Base-by-base conservation (phyloP, 148 eudicot species). In the Cornus controversa region DNA sequence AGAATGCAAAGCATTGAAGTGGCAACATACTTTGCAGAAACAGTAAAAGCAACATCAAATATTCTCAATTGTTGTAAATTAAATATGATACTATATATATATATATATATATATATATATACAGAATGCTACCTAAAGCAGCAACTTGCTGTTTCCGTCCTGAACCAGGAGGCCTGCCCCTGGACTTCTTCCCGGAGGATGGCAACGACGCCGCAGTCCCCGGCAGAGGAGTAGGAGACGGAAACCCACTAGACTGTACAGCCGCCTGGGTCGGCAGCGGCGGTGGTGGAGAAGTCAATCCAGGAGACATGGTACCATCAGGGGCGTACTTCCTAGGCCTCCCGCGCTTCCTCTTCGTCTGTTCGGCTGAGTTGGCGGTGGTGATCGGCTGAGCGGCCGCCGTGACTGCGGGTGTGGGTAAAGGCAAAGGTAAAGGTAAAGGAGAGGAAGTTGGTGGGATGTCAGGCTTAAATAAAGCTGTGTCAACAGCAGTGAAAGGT, bases 91-190 rank as follows among this genome's bases (percentile, higher is more conserved):
- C 10, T 14, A 66, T 16, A 26, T 37, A 24, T 2, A 60, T 60
- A 18, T 0, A 54, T 16, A 54, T 54, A 8, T 16, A 54, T 14
- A 54, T 54, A 54, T 50, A 36, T 27, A 40, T 6, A 65, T 27
- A 42, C 16, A 57, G 18, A 67, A 34, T 62, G 57, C 54, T 85
- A 82, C 85, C 85, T 22, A 62, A n/a, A 80, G 80, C 69, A 34
- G 76, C 68, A 58, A 47, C 40, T 40, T 83, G 79, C 31, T 75
- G 78, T 78, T 76, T 85, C 69, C 79, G 82, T 15, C 78, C 75
- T 2, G 90, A 72, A 60, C 92, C 92, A 67, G 78, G 88, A 1
- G 90, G 92, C 20, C 92, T 78, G 5, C 92, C 90, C 70, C 90
- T 85, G 0, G 73, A 24, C 80, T 80, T 89, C 80, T 80, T 87